Evolutionary conservation across 345 rosid species (phyloP).

Genomic region (Physaria fendleri): DNA sequence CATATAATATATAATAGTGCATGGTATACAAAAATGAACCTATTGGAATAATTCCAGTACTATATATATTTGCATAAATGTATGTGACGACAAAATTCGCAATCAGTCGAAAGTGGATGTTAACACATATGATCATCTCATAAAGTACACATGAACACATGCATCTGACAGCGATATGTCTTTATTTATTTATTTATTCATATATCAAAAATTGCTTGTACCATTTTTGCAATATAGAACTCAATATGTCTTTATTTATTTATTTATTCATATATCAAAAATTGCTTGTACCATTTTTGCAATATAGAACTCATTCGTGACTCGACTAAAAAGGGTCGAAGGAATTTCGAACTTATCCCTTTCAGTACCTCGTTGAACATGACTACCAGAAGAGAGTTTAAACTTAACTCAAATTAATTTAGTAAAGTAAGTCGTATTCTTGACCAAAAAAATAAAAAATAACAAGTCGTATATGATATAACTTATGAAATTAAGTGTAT

Average conservation of each 20-base stretch:
- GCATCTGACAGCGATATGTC: constrained; percentile 14
- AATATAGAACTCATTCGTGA: background rate
- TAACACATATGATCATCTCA: constrained; percentile 9
- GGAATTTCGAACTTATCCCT: background rate
- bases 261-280: background rate
- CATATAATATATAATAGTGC: background rate
- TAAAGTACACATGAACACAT: constrained; percentile 18
- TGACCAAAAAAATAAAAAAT: too few species aligned
- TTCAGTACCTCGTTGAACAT: background rate
- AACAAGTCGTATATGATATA: background rate
- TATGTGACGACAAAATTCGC: constrained; percentile 21
- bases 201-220: background rate
- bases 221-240: background rate
- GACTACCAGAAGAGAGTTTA: background rate
- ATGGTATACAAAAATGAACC: background rate
- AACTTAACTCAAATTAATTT: background rate
- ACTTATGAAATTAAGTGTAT: background rate
- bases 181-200: background rate
- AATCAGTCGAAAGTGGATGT: constrained; percentile 23
- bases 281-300: background rate
- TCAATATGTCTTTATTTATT: background rate
- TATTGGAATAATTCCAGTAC: background rate
- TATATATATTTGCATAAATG: background rate
- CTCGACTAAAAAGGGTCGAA: background rate
- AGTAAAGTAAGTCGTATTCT: background rate